phyloP scores from a whole-genome alignment of 1,139 yeast genomes.

The Meyerozyma athensensis region DNA sequence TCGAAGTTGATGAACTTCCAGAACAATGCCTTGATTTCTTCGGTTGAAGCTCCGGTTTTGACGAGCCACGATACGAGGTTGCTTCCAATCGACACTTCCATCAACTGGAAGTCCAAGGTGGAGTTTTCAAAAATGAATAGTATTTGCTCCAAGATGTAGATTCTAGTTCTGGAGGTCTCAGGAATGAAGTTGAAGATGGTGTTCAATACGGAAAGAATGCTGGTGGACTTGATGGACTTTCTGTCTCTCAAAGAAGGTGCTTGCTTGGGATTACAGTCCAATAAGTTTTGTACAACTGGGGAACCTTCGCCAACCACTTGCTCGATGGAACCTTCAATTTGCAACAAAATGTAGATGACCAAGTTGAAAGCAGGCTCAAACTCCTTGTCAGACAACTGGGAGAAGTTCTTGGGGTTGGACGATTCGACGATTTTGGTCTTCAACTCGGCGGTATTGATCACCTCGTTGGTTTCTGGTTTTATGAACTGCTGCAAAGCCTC shows the following conservation, averaged over 20 bases:
- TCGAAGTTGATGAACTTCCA: conserved; percentile 41
- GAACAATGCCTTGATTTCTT: conserved; percentile 19
- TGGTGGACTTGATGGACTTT: conserved; percentile 40
- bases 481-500: conserved; percentile 22
- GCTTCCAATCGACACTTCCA: conserved; percentile 33
- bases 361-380: conserved; percentile 45
- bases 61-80: conserved; percentile 37
- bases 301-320: conserved; percentile 26
- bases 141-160: conserved; percentile 29
- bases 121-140: conserved; percentile 30
- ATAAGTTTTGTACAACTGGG: conserved; percentile 26
- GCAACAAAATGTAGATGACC: conserved; percentile 31
- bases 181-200: conserved; percentile 44
- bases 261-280: conserved; percentile 32
- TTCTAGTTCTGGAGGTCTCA: conserved; percentile 28
- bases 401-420: conserved; percentile 18
- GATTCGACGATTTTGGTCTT: conserved; percentile 23
- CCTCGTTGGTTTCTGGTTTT: conserved; percentile 20
- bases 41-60: conserved; percentile 7
- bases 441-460: conserved; percentile 27
- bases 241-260: conserved; percentile 45
- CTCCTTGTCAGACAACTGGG: conserved; percentile 39
- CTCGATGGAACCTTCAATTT: conserved; percentile 26
- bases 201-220: conserved; percentile 39
- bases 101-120: conserved; percentile 29